Conservation (phyloP, 2,329 filamentous ascomycete species). For the Aspergillus ochraceoroseus region DNA sequence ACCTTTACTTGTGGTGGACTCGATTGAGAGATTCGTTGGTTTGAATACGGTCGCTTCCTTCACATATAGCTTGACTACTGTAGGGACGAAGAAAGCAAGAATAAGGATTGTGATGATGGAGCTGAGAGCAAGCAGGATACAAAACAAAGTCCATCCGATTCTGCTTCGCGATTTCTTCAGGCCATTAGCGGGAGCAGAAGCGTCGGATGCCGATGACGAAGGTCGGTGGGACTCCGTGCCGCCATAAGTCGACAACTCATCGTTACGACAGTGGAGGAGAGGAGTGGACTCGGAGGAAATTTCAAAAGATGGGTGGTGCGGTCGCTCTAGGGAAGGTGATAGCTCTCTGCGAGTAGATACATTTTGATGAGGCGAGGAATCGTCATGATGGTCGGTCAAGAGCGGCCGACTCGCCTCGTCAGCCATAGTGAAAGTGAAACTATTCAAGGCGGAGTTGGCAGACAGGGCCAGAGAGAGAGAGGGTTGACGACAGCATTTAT, state of each 20-base stretch:
- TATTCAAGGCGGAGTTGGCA: slow-evolving; percentile 5
- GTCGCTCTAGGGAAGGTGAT: slow-evolving; percentile 17
- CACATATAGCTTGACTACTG: slow-evolving; percentile 77
- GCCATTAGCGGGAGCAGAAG: slow-evolving; percentile 16
- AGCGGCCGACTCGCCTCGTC: slow-evolving; percentile 34
- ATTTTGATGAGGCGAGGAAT: slow-evolving; percentile 21
- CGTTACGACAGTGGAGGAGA: slow-evolving; percentile 36
- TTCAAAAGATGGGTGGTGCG: slow-evolving; percentile 28
- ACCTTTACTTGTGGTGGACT: slow-evolving; percentile 74
- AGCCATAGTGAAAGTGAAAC: slow-evolving; percentile 30
- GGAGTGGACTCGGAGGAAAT: slow-evolving; percentile 43
- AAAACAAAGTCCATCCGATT: slow-evolving; percentile 70
- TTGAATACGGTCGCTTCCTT: slow-evolving; percentile 76
- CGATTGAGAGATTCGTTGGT: slow-evolving; percentile 76
- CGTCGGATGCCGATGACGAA: slow-evolving; percentile 23
- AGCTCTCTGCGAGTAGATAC: slow-evolving; percentile 16
- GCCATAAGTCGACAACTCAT: slow-evolving; percentile 32
- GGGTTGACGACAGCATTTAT: slow-evolving; percentile 4
- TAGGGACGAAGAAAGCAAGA: slow-evolving; percentile 74
- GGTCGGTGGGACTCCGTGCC: slow-evolving; percentile 25
- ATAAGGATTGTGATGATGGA: slow-evolving; percentile 65
- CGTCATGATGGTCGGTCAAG: slow-evolving; percentile 24
- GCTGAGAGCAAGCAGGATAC: slow-evolving; percentile 57
- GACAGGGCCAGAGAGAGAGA: slow-evolving; percentile 7
- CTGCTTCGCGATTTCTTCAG: slow-evolving; percentile 22